Base-by-base conservation (phyloP, 2,329 filamentous ascomycete genomes). In the Pseudocercospora pini-densiflorae region DNA sequence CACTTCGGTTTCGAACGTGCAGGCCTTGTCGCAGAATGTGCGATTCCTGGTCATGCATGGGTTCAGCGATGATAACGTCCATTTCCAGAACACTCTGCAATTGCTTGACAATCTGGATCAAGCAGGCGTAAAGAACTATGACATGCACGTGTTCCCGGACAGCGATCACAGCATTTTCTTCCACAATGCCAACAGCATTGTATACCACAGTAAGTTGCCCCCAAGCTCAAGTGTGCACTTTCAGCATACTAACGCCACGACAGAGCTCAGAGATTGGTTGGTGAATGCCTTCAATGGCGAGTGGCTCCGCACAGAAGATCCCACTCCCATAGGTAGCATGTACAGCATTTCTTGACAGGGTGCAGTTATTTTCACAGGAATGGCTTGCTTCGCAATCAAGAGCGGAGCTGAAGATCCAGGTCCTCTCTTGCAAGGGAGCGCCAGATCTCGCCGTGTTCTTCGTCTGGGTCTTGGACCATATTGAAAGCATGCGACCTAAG, bases 271-370 rank as follows among this genome's bases (percentile, higher is more conserved):
- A 65, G 94, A 92, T 77, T 99, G 94, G 94, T 88, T 99, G 62
- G 87, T 97, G 77, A 98, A 97, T 77, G 95, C 95, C 1, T 99
- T 99, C 78, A 98, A 98, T 73, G 95, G 95, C 60, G 93, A 97
- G 79, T 98, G 94, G 93, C 83, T 94, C 59, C 82, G 83, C 57
- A 87, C 85, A 19, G 80, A 83, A 16, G 77, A 86, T 61, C 85
- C 87, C 0, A 79, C 79, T 29, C 88, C 88, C 10, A 76, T 72
- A 54, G 29, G 66, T 16, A 36, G 33, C 9, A 64, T 65, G 51
- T 63, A 68, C 29, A 62, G 61, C 31, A 47, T 43, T 21, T 49
- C 64, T 54, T 66, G 60, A 66, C 55, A 19, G 29, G 3, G 27
- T 55, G 24, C 51, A 33, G 51, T 27, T 4, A 12, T 51, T 14